These are phyloP conservation scores for Annulohypoxylon moriforme DNA, from an alignment of 495 filamentous ascomycete genomes.

Conservation along the genomic window DNA sequence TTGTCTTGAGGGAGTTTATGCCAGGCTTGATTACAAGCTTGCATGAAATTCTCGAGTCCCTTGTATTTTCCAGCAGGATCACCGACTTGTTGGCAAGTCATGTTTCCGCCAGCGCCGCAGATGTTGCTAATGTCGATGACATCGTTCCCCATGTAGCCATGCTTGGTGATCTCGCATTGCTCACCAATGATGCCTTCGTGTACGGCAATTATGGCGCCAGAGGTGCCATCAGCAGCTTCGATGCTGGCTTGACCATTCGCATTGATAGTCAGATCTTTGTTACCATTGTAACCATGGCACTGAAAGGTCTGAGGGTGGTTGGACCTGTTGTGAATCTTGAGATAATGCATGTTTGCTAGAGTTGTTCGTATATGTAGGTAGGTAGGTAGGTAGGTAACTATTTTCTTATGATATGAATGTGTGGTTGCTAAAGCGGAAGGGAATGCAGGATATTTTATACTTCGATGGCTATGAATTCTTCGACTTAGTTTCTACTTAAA, in stretches of 20 bases:
- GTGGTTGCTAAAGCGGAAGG: not conserved
- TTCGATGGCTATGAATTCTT: not conserved
- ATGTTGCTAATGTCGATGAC: conserved; percentile 58
- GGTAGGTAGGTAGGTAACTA: not conserved
- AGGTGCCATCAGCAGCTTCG: conserved; percentile 48
- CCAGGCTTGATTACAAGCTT: conserved; percentile 50
- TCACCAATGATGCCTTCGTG: conserved; percentile 56
- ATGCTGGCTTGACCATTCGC: conserved; percentile 41
- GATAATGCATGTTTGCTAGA: conserved; percentile 43
- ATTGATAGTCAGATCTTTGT: conserved; percentile 48
- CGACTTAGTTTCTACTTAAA: not conserved
- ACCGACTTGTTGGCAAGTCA: conserved; percentile 56
- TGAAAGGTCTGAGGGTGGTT: conserved; percentile 52
- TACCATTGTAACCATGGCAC: conserved; percentile 52
- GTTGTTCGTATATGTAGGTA: not conserved
- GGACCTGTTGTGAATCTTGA: conserved; percentile 52
- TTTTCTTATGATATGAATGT: conserved; percentile 9
- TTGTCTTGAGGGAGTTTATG: conserved; percentile 45
- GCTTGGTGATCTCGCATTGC: conserved; percentile 57
- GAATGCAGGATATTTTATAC: conserved; percentile 15
- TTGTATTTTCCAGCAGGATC: conserved; percentile 50
- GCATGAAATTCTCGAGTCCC: conserved; percentile 56
- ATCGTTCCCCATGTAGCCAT: conserved; percentile 54
- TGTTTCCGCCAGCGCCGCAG: conserved; percentile 55
- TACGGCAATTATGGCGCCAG: conserved; percentile 54